A percentile compares a stretch with the other conserved stretches of the same genome.
These are phyloP conservation scores for Henckelia pumila DNA, from an alignment of 257 asterid genomes.

Conservation along the genomic window DNA sequence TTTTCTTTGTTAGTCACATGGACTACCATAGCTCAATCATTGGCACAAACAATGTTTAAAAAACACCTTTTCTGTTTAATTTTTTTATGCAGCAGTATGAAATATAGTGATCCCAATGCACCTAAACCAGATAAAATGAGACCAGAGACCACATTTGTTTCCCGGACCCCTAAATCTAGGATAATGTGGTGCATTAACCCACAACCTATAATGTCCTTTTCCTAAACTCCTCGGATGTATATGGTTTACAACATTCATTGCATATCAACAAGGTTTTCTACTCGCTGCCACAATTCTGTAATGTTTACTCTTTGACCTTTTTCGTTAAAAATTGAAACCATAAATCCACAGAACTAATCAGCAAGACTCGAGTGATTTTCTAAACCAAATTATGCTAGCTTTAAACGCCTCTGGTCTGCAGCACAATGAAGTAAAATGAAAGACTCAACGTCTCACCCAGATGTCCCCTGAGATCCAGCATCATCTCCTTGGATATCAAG, in stretches of 20 bases:
- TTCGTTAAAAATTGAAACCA: background rate
- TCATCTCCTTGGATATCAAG: slow-evolving; percentile 75
- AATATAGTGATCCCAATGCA: background rate
- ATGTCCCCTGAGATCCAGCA: slow-evolving; percentile 62
- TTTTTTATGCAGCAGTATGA: background rate
- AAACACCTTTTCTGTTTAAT: background rate
- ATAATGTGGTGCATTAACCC: slow-evolving; percentile 1
- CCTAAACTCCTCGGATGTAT: background rate
- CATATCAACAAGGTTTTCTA: slow-evolving; percentile 13
- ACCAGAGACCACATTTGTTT: background rate
- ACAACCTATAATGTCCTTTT: background rate
- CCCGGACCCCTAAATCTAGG: slow-evolving; percentile 6
- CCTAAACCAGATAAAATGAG: no score
- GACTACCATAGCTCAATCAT: background rate
- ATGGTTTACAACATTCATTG: background rate
- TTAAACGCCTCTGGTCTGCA: slow-evolving; percentile 13
- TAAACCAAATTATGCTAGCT: background rate
- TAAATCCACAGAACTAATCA: background rate
- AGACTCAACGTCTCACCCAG: slow-evolving; percentile 50
- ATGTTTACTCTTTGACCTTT: background rate
- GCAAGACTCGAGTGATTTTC: slow-evolving; percentile 5
- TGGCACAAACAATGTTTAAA: background rate
- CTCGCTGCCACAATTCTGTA: background rate
- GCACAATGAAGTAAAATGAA: background rate
- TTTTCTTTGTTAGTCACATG: background rate